Evolutionary conservation across 1,284 basidiomycete species (phyloP), one percentile per base, ranked within the genome.

Genomic region (Ustilago lituana): DNA sequence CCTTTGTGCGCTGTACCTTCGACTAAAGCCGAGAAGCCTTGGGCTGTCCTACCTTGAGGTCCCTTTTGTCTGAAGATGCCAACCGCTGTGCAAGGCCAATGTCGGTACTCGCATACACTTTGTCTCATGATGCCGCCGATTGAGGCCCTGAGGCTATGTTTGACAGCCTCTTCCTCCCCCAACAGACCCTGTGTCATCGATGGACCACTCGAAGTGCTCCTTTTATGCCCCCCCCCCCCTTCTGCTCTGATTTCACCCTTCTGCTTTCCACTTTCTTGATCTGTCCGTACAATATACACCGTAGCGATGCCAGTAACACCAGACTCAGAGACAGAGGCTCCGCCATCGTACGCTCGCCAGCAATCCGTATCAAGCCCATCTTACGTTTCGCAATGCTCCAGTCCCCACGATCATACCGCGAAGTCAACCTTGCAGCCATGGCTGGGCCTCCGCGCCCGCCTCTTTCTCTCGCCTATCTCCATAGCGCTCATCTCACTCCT

Each of bases 391-490:
- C n/a, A n/a, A n/a, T n/a, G n/a, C n/a, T n/a, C n/a, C n/a, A n/a
- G n/a, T n/a, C n/a, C n/a, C n/a, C n/a, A n/a, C n/a, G n/a, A n/a
- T n/a, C n/a, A n/a, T n/a, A n/a, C n/a, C n/a, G n/a, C n/a, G n/a
- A 17, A 41, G 44, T 29, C 45, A 8, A 44, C 41, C 22, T 47
- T 65, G 2, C 37, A 46, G 23, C 91, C 93, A 8, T 94, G 92
- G 82, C 89, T 96, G 33, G 87, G 89, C 56, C 89, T 94, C 12
- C 86, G 87, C 22, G 89, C 94, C 67, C 86, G 93, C 36, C 87
- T 94, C 40, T 90, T 91, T 22, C 87, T 95, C 20, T 87, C 91
- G 71, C 91, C 92, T 88, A 89, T 86, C 33, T 84, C 84, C 1
- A 84, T 84, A 1, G 80, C 84, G 8, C 88, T 95, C 24, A 84